Base-by-base conservation (phyloP, 345 rosid genomes). In the Arabidopsis suecica region DNA sequence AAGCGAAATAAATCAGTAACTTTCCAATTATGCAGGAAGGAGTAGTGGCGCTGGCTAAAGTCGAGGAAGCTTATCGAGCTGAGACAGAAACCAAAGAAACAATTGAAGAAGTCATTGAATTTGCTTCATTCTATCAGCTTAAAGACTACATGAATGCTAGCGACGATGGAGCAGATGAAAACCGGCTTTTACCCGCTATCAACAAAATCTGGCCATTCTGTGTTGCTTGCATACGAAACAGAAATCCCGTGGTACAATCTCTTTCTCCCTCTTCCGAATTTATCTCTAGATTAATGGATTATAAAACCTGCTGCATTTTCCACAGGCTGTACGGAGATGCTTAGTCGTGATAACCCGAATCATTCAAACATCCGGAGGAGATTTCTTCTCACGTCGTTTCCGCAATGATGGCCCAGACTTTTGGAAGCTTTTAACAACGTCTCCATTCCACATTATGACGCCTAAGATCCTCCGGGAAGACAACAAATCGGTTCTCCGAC, bases 351-450 rank as follows among this genome's bases (percentile, higher is more conserved):
- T 94, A 54, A 79, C 79, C 84, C 83, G 63, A 23, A 79, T 83
- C 11, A 85, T 94, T 57, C 87, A 84, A 73, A 84, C 82, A 66
- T 88, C 93, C 3, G 96, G 97, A 68, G 97, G 98, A 66, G 98
- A 94, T 81, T 94, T 94, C 85, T 94, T 94, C 83, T 71, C 93
- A 38, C 92, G 97, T 34, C 93, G 97, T 25, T 90, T 94, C 82
- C 93, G 83, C 57, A 80, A 77, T 0, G 93, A 94, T 47, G 97
- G 97, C 0, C 63, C 61, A 1, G 88, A 86, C 69, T 91, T 91
- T 78, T 90, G 98, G 98, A 92, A 84, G 82, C 92, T 91, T 69
- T 79, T 91, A 47, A 80, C 86, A 32, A 68, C 91, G 36, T 87
- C 97, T 0, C 92, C 97, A 5, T 91, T 85, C 78, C 83, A 84